These are phyloP conservation scores for Apocynum venetum DNA, from an alignment of 257 asterid species.

Conservation along the genomic window DNA sequence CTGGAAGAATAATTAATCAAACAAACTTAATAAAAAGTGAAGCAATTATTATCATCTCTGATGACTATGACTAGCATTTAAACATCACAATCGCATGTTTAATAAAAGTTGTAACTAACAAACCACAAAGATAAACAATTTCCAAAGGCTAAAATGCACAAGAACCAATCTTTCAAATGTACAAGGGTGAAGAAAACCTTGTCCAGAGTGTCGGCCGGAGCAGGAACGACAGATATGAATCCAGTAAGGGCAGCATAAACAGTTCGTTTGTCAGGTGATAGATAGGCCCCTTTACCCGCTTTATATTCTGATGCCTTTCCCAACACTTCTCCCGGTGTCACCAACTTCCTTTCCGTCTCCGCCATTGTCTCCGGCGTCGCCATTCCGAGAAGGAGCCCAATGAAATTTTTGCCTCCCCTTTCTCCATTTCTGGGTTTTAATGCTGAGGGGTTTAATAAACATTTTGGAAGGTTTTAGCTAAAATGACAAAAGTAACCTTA, in stretches of 20 bases:
- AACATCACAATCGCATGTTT: not conserved
- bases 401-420: not conserved
- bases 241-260: conserved; percentile 86
- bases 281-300: conserved; percentile 79
- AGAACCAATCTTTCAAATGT: not conserved
- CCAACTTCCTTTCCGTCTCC: conserved; percentile 31
- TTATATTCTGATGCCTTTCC: conserved; percentile 62
- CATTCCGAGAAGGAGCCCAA: not conserved
- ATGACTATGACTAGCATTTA: not conserved
- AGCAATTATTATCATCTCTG: not conserved
- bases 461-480: not conserved
- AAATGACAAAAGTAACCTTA: not conserved
- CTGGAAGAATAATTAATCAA: not conserved
- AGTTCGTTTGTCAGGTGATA: conserved; percentile 44
- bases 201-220: conserved; percentile 50
- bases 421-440: not conserved
- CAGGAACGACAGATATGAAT: conserved; percentile 45
- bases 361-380: conserved; percentile 15
- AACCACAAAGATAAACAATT: not conserved
- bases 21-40: not conserved
- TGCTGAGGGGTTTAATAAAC: not conserved
- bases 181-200: conserved; percentile 31
- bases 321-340: conserved; percentile 85
- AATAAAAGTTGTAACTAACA: not conserved
- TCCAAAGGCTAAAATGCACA: not conserved